Base-by-base conservation (phyloP, 768 basidiomycete species). In the Agaricus subrufescens region DNA sequence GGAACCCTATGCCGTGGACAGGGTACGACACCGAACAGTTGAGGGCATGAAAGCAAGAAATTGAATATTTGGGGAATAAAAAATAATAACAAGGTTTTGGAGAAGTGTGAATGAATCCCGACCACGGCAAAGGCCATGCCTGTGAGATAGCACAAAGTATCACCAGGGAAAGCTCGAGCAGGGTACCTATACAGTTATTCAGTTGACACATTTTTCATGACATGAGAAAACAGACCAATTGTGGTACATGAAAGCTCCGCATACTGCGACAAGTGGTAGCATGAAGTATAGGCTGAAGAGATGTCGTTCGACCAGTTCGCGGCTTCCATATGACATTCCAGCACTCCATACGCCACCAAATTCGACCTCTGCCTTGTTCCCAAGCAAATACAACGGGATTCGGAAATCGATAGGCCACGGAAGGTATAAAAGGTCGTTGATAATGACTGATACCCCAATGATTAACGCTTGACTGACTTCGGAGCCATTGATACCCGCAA, bases 121-220 rank as follows among this genome's bases (percentile, higher is more conserved):
- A 96, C 94, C 8, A 97, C 95, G 0, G 97, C 89, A 68, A 99
- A 98, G 3, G 97, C 93, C 97, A 99, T 99, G 58, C 97, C 97
- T 0, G 94, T 85, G 40, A 98, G 86, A 73, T 99, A 99, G 70
- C 97, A 99, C 30, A 99, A 79, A 3, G 97, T 99, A 68, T 99
- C 97, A 2, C 97, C 97, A 0, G 94, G 91, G 67, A 98, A 99
- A 0, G 83, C 93, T 23, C 89, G 81, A 9, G 97, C 94, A 5
- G 97, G 97, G 68, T 96, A 98, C 94, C 96, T 98, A 64, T 51
- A 40, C 56, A 58, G 40, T 57, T 50, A 5, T 37, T 56, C 7
- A 56, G 54, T 39, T 43, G 34, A 7, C 12, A 25, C 12, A n/a
- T 11, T 3, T 19, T 50, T 54, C 30, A 54, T 34, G 31, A 40